Base-by-base conservation (phyloP, 169 alveolate genomes). In the Plasmodium adleri region DNA sequence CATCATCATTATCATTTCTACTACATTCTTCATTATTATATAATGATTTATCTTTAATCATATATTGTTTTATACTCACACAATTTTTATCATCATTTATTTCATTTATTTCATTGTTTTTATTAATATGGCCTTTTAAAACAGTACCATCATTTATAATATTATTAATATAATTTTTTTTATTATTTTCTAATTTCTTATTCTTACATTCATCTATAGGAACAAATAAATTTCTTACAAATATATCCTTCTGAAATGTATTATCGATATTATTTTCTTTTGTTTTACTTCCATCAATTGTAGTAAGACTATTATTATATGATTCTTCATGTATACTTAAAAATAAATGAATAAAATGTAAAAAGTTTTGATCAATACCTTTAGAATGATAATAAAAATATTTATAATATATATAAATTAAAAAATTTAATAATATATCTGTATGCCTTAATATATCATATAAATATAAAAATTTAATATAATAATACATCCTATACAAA, bases 371-470 rank as follows among this genome's bases (percentile, higher is more conserved):
- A 47, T 70, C 86, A 24, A 59, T 72, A 22, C 71, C 76, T 3
- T 54, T 60, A 28, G 60, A 72, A 72, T 86, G 71, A 59, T 86
- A 86, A 12, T 10, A 43, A 56, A 86, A 86, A 72, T 86, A 86
- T 86, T 86, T 72, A 72, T 86, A 86, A 86, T 86, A 86, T 17
- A 86, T 39, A 64, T 71, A 86, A 59, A 86, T 72, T 54, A 86
- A 47, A 72, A 86, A 72, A 54, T 86, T 86, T 20, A 86, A 20
- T 24, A 86, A 64, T 5, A 72, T 71, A 45, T 72, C 68, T 20
- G 76, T 22, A 47, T 86, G 92, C 6, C 62, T 86, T 28, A 86
- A 39, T 66, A 59, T 66, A 60, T 67, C 26, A 26, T 43, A 26
- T n/a, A 86, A 7, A 12, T 86, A 86, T 24, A 86, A 60, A 86